Base-by-base conservation (phyloP, 2,329 filamentous ascomycete genomes). In the Trichophyton rubrum region DNA sequence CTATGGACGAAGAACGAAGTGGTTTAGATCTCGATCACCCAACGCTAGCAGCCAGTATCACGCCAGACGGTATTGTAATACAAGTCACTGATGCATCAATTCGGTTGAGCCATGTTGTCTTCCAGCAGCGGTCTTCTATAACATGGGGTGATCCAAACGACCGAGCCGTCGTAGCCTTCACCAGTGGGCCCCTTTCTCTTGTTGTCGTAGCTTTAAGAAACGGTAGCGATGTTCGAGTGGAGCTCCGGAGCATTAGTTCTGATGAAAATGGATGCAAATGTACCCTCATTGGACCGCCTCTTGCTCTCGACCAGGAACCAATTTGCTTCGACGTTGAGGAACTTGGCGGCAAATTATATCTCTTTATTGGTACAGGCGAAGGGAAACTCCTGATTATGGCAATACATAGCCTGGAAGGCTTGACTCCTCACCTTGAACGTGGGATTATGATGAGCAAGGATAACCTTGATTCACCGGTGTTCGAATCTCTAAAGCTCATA, bases 1-100 rank as follows among this genome's bases (percentile, higher is more conserved):
- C 70, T 1, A 65, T 77, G 41, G 70, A 76, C 60, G 71, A 74
- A 55, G 68, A 70, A 17, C 68, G 71, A 30, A 72, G 69, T 40
- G 74, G 72, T 3, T 65, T 80, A 47, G 72, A 77, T 40, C 67
- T 74, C n/a, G 67, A 70, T 53, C 65, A 69, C 5, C 73, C 73
- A 64, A 79, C 78, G 2, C 63, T 80, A 30, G 74, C 76, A 30
- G 75, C 74, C 6, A 75, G 73, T 17, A 71, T 67, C 58, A 71
- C 74, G 7, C 62, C 66, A 15, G 65, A 66, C 3, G 71, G 72
- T 30, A 62, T 70, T 6, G 62, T 79, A 11, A 65, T 78, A 17
- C 77, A 79, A 61, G 67, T 79, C 41, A 79, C 77, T 8, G 66
- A 71, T 47, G 66, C 59, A 15, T 70, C 71, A 7, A 70, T 76